phyloP scores from a whole-genome alignment of 768 basidiomycete species.

The Lactarius hatsudake region DNA sequence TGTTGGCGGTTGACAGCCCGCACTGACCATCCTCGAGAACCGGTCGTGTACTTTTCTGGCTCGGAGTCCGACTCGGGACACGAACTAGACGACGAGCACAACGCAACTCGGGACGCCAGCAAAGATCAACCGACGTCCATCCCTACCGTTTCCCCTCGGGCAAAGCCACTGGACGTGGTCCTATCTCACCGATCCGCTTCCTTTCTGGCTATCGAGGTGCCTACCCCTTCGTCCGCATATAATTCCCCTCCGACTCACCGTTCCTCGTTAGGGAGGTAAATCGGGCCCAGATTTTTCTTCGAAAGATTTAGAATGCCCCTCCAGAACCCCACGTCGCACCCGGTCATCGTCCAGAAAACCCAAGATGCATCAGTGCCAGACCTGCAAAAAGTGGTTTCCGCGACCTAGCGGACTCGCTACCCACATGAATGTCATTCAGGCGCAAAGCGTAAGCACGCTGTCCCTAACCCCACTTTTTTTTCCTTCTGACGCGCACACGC shows the following conservation, averaged over 20 bases:
- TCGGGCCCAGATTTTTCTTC: conserved; percentile 2
- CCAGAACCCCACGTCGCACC: conserved; percentile 11
- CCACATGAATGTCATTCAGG: conserved; percentile 56
- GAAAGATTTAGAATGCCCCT: conserved; percentile 8
- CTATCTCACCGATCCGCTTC: conserved; percentile 17
- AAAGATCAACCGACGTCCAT: conserved; percentile 12
- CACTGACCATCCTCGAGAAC: conserved; percentile 8
- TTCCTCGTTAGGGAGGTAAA: conserved; percentile 8
- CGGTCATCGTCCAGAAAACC: conserved; percentile 33
- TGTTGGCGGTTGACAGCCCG: conserved; percentile 8
- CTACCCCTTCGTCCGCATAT: not conserved
- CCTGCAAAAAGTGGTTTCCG: conserved; percentile 47
- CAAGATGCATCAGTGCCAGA: conserved; percentile 49
- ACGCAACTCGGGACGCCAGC: conserved; percentile 7
- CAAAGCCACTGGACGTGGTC: conserved; percentile 6
- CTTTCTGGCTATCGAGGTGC: conserved; percentile 20
- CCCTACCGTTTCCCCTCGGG: conserved; percentile 11
- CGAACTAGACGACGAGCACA: conserved; percentile 18
- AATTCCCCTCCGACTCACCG: conserved; percentile 1
- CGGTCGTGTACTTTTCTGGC: conserved; percentile 15
- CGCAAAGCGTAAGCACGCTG: conserved; percentile 43
- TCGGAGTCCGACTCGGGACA: conserved; percentile 22
- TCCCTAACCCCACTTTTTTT: conserved; percentile 9
- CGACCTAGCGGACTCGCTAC: conserved; percentile 51
- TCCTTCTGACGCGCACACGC: not conserved